Conservation (phyloP, 2,329 filamentous ascomycete species). For the Blumeria hordei region DNA sequence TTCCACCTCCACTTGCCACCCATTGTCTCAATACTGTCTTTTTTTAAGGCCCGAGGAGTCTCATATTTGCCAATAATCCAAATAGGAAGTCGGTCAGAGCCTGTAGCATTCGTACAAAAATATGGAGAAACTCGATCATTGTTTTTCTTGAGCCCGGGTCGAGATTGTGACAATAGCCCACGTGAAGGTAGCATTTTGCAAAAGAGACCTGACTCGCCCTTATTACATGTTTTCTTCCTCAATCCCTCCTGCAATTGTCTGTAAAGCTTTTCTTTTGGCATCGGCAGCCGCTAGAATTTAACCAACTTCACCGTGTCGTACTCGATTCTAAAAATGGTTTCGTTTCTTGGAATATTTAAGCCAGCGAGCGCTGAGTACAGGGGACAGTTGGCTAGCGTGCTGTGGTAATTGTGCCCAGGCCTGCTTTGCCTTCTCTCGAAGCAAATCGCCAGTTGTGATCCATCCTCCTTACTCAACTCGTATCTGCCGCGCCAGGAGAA, state of each 20-base stretch:
- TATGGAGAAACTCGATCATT: neutral
- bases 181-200: neutral
- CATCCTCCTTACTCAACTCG: too few relatives aligned
- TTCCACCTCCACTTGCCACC: conserved; percentile 1
- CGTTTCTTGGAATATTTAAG: neutral
- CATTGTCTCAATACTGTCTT: neutral
- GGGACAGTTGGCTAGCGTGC: neutral
- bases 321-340: neutral
- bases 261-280: neutral
- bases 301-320: neutral
- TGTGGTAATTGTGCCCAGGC: neutral
- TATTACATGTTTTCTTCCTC: conserved; percentile 1
- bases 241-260: conserved; percentile 1
- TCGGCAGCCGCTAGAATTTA: neutral
- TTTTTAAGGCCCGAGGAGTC: neutral
- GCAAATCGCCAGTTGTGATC: neutral
- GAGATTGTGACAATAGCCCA: conserved; percentile 19
- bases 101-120: conserved; percentile 1
- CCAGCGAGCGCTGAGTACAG: conserved; percentile 1
- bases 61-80: too few relatives aligned
- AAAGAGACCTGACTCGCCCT: too few relatives aligned
- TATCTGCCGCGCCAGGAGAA: too few relatives aligned
- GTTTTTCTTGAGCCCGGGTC: neutral
- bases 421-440: neutral
- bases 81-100: conserved; percentile 1